Conservation (phyloP, 2,329 filamentous ascomycete species). For the Penicillium fuscoglaucum region DNA sequence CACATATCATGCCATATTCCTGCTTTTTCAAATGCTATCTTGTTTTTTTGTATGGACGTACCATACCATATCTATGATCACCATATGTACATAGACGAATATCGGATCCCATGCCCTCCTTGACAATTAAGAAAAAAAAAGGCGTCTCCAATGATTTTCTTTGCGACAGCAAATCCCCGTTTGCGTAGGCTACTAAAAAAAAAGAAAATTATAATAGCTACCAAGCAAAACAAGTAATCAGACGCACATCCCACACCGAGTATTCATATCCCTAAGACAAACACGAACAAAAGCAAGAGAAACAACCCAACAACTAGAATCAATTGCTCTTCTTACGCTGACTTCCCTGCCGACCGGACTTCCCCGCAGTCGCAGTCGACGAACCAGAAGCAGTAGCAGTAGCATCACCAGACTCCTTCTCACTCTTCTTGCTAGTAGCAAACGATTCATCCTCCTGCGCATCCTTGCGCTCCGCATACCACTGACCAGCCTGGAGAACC, state of each 20-base stretch:
- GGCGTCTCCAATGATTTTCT: not conserved
- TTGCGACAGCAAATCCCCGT: not conserved
- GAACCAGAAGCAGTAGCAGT: slow-evolving; percentile 10
- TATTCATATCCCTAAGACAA: not conserved
- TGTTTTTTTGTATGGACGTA: slow-evolving; percentile 9
- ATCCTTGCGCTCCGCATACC: slow-evolving; percentile 97
- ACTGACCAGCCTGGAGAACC: slow-evolving; percentile 92
- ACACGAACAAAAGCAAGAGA: slow-evolving; percentile 1
- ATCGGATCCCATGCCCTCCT: not conserved
- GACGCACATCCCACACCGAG: not conserved
- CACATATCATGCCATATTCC: slow-evolving; percentile 8
- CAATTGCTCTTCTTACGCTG: slow-evolving; percentile 31
- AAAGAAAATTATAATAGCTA: not conserved
- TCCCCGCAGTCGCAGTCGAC: slow-evolving; percentile 12
- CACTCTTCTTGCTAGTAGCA: slow-evolving; percentile 43
- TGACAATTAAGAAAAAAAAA: not conserved
- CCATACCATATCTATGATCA: slow-evolving; percentile 10
- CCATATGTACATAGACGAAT: slow-evolving; percentile 22
- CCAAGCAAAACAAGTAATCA: not conserved
- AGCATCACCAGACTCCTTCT: slow-evolving; percentile 9
- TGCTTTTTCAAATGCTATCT: slow-evolving; percentile 11
- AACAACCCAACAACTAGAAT: slow-evolving; percentile 1
- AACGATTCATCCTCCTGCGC: slow-evolving; percentile 71
- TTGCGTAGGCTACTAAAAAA: not conserved
- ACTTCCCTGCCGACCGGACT: slow-evolving; percentile 20